Percentiles rank a stretch among this genome's conserved stretches.
phyloP scores from a whole-genome alignment of 345 rosid species.

The Ceriops decandra region DNA sequence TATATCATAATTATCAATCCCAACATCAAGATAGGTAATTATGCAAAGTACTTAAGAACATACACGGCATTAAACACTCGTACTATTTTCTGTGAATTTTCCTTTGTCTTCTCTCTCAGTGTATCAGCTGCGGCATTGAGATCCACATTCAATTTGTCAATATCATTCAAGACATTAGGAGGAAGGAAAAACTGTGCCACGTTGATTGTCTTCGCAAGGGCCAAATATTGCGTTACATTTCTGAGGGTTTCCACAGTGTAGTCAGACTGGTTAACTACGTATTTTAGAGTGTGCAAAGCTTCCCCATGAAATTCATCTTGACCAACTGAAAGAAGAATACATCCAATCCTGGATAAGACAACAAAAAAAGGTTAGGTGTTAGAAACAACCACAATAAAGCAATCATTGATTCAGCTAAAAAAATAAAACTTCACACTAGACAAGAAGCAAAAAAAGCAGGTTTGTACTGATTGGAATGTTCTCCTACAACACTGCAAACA shows the following conservation, averaged over 20 bases:
- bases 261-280: conserved; percentile 91
- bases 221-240: conserved; percentile 81
- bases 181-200: conserved; percentile 83
- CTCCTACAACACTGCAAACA: neutral
- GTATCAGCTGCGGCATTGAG: conserved; percentile 68
- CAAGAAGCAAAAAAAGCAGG: neutral
- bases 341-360: conserved; percentile 58
- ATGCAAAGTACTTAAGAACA: conserved; percentile 24
- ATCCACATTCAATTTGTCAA: conserved; percentile 73
- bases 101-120: conserved; percentile 59
- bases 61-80: conserved; percentile 69
- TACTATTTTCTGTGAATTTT: conserved; percentile 65
- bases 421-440: neutral
- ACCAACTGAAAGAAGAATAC: conserved; percentile 88
- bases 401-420: neutral
- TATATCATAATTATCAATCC: conserved; percentile 1
- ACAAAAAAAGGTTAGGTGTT: conserved; percentile 8
- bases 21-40: conserved; percentile 6
- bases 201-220: conserved; percentile 81
- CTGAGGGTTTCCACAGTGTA: conserved; percentile 75
- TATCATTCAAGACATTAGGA: conserved; percentile 55
- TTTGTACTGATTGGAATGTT: neutral
- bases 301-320: conserved; percentile 77
- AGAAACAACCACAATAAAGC: conserved; percentile 9
- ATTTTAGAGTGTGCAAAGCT: conserved; percentile 68